Evolutionary conservation across 805 yeast genomes (phyloP).

Genomic region (Spathaspora hagerdaliae): DNA sequence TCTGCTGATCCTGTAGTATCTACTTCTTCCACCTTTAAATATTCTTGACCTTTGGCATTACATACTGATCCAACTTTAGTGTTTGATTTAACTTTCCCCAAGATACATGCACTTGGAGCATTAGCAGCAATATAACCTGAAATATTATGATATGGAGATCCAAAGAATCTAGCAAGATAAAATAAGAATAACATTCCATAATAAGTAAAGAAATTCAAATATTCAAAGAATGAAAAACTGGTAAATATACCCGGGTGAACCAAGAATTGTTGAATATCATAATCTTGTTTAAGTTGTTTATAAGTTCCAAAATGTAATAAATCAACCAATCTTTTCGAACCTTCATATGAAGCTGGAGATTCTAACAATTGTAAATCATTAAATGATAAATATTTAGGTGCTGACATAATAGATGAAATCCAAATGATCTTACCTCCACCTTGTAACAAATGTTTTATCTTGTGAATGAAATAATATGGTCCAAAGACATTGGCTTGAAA

Average conservation of each 20-base stretch:
- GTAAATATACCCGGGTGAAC: constrained; percentile 94
- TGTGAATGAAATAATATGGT: constrained; percentile 80
- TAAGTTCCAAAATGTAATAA: constrained; percentile 73
- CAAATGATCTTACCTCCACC: constrained; percentile 70
- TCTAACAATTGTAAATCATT: constrained; percentile 70
- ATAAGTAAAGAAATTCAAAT: constrained; percentile 72
- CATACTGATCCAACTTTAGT: constrained; percentile 68
- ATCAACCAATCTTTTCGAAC: constrained; percentile 85
- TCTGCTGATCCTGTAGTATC: constrained; percentile 64
- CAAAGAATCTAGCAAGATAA: constrained; percentile 74
- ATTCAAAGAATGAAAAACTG: constrained; percentile 73
- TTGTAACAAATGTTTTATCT: constrained; percentile 49
- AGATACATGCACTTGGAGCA: constrained; percentile 62
- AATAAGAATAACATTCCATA: constrained; percentile 84
- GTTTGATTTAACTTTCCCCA: constrained; percentile 40
- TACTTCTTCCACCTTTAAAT: constrained; percentile 50
- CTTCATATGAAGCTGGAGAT: constrained; percentile 76
- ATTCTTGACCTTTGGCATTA: constrained; percentile 60
- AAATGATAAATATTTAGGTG: constrained; percentile 66
- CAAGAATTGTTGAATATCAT: constrained; percentile 67
- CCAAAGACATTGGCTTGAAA: constrained; percentile 97
- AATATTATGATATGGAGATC: constrained; percentile 87
- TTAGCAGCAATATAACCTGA: constrained; percentile 87
- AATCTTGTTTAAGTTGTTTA: constrained; percentile 38
- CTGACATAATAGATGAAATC: constrained; percentile 83